These are phyloP conservation scores for Dacryopinax spathularia DNA, from an alignment of 768 basidiomycete genomes.

Conservation along the genomic window DNA sequence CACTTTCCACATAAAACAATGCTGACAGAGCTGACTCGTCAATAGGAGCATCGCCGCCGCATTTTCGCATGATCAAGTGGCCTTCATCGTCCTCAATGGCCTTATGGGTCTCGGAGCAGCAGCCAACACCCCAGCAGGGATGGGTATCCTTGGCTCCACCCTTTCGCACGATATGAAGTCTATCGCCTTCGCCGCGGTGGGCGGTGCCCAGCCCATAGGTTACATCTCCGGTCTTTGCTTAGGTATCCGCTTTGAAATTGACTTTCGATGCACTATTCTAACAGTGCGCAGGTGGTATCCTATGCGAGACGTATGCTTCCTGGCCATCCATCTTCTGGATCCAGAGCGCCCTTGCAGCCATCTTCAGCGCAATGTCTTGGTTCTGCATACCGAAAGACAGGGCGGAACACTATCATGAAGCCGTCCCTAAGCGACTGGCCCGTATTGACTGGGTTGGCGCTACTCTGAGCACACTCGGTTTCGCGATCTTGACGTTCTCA, in stretches of 20 bases:
- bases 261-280: too few species aligned
- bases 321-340: conserved; percentile 2
- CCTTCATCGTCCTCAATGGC: conserved; percentile 1
- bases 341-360: background rate
- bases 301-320: background rate
- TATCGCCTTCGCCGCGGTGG: background rate
- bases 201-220: background rate
- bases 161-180: background rate
- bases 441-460: background rate
- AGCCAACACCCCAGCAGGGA: background rate
- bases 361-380: background rate
- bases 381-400: background rate
- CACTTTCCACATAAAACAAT: background rate
- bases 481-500: background rate
- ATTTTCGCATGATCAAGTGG: background rate
- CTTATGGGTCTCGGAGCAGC: background rate
- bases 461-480: background rate
- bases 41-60: background rate
- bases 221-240: background rate
- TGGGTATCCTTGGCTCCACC: background rate
- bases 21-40: background rate
- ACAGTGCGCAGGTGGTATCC: background rate
- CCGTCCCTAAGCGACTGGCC: background rate
- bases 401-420: background rate
- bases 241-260: too few species aligned